Conservation (phyloP, 768 basidiomycete genomes). For the Boletellus ananiceps region DNA sequence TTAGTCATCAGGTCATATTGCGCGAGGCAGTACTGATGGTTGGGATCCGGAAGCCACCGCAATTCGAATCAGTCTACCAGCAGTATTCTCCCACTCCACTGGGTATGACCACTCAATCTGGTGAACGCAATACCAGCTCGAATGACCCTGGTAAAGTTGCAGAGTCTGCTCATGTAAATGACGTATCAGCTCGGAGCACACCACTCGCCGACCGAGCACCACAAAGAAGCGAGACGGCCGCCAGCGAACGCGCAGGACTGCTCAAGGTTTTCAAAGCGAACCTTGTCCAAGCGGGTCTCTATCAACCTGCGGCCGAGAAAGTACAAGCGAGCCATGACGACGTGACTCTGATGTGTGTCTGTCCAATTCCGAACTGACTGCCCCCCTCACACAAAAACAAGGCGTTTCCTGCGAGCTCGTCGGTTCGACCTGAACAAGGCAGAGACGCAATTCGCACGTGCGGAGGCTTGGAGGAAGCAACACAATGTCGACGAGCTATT, state of each 20-base stretch:
- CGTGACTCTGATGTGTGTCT: slow-evolving; percentile 56
- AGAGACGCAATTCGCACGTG: slow-evolving; percentile 62
- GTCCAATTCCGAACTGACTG: neutral
- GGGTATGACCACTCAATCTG: slow-evolving; percentile 7
- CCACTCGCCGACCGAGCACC: neutral
- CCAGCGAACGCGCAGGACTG: slow-evolving; percentile 2
- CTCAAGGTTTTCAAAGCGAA: slow-evolving; percentile 50
- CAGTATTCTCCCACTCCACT: no score
- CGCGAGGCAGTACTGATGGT: no score
- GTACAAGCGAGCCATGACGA: slow-evolving; percentile 56
- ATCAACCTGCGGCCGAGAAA: slow-evolving; percentile 35
- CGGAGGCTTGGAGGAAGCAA: slow-evolving; percentile 64
- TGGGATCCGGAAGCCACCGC: no score
- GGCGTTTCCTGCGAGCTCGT: slow-evolving; percentile 82
- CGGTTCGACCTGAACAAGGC: slow-evolving; percentile 60
- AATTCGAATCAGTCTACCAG: no score
- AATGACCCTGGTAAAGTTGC: neutral
- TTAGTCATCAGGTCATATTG: no score
- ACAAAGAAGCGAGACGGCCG: neutral
- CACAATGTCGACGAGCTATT: slow-evolving; percentile 62
- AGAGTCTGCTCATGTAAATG: no score
- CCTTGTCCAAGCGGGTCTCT: slow-evolving; percentile 49
- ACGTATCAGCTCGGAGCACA: no score
- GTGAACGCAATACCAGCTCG: neutral
- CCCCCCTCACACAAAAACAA: slow-evolving; percentile 25